Conservation (phyloP, 768 basidiomycete genomes). For the Amanita subjunquillea region DNA sequence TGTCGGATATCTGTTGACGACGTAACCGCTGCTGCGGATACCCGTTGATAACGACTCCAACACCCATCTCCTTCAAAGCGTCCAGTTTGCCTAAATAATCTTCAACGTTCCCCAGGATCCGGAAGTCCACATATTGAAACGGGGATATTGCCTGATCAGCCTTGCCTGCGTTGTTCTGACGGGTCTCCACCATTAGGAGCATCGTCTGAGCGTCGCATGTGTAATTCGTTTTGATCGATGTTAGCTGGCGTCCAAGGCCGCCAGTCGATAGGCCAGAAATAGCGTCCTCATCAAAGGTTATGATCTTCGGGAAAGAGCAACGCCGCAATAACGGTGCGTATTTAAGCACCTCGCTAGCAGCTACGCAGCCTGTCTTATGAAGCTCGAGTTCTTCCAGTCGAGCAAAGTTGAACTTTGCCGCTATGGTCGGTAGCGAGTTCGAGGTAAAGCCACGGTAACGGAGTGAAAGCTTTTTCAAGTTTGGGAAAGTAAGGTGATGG, state of each 20-base stretch:
- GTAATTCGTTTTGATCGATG: background rate
- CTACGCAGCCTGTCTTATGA: background rate
- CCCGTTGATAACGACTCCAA: background rate
- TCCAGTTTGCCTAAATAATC: background rate
- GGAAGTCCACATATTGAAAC: background rate
- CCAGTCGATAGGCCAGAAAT: background rate
- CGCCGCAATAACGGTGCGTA: background rate
- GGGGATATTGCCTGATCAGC: background rate
- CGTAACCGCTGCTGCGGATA: background rate
- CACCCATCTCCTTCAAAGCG: background rate
- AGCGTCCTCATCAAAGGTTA: background rate
- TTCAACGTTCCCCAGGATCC: background rate
- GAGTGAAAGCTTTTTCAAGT: background rate
- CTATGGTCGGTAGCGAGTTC: background rate
- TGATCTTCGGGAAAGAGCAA: background rate
- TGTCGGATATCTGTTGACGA: background rate
- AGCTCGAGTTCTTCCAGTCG: conserved; percentile 1
- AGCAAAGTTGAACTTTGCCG: background rate
- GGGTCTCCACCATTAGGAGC: background rate
- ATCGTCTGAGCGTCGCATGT: background rate
- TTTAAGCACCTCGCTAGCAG: background rate
- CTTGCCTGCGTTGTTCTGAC: background rate
- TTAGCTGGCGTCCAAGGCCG: background rate
- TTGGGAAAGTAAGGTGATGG: background rate
- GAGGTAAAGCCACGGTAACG: background rate